These are phyloP conservation scores for Botrytis porri DNA, from an alignment of 2,329 filamentous ascomycete genomes.

Conservation along the genomic window DNA sequence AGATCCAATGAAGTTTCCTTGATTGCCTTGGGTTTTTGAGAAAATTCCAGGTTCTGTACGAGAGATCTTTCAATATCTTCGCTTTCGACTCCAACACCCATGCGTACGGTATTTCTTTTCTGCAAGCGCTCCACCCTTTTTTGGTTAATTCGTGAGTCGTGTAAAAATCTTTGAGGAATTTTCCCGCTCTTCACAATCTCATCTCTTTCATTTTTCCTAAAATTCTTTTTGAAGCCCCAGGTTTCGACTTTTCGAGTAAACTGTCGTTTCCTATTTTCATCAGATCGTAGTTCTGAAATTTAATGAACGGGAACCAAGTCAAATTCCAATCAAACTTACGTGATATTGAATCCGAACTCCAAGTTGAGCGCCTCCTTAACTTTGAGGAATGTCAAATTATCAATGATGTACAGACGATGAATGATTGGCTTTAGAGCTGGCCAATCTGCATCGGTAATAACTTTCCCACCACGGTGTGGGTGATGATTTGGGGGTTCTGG, in stretches of 20 bases:
- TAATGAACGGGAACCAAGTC: not conserved
- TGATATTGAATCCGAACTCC: not conserved
- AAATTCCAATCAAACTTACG: not conserved
- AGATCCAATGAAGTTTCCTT: not conserved
- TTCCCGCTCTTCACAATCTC: not conserved
- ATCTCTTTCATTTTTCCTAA: not conserved
- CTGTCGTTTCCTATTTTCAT: not conserved
- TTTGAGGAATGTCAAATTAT: not conserved
- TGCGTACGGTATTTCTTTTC: not conserved
- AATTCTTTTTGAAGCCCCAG: conserved; percentile 6
- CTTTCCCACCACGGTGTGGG: not conserved
- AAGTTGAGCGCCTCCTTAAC: not conserved
- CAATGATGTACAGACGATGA: not conserved
- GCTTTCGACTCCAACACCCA: not conserved
- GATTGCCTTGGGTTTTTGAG: not conserved
- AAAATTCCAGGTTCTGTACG: too few species aligned
- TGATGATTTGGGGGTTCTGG: not conserved
- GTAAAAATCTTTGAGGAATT: not conserved
- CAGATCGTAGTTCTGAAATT: not conserved
- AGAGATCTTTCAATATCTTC: too few species aligned
- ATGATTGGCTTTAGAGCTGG: not conserved
- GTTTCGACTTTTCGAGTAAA: not conserved
- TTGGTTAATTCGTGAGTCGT: not conserved
- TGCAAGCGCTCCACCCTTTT: not conserved
- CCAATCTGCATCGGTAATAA: not conserved